Conservation (phyloP, 2,329 filamentous ascomycete species). For the Lasiodiplodia theobromae region DNA sequence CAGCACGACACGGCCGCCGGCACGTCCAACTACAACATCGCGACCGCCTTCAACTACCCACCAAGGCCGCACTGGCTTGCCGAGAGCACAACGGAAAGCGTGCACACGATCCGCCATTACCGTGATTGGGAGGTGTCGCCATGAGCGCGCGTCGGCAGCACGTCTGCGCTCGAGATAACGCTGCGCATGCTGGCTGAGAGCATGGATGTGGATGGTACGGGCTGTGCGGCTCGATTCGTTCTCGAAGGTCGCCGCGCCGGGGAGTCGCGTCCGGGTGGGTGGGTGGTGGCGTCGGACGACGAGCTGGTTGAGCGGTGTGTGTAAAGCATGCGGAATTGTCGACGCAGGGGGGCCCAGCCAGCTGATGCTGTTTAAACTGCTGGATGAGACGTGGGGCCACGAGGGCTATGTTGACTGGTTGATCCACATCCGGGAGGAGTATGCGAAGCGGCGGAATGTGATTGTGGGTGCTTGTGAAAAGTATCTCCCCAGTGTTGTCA, state of each 20-base stretch:
- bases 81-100: too few species aligned
- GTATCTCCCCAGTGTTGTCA: conserved; percentile 76
- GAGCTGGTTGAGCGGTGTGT: conserved; percentile 78
- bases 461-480: conserved; percentile 82
- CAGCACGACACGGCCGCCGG: conserved; percentile 59
- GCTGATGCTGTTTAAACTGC: conserved; percentile 81
- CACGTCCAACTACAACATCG: conserved; percentile 66
- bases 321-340: conserved; percentile 82
- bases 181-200: too few species aligned
- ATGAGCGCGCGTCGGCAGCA: too few species aligned
- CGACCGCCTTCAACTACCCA: conserved; percentile 76
- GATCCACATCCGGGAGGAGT: conserved; percentile 79
- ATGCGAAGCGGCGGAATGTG: conserved; percentile 78
- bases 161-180: too few species aligned
- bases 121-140: too few species aligned
- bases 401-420: conserved; percentile 89
- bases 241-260: conserved; percentile 87
- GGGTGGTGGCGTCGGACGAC: conserved; percentile 82
- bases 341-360: conserved; percentile 83
- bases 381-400: conserved; percentile 96
- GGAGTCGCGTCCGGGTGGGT: conserved; percentile 77
- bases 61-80: too few species aligned
- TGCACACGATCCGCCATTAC: too few species aligned
- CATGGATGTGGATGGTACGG: conserved; percentile 42
- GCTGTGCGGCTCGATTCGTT: conserved; percentile 93